Evolutionary conservation across 495 filamentous ascomycete genomes (phyloP), one percentile per base, ranked within the genome.

Genomic region (Cryomyces minteri): DNA sequence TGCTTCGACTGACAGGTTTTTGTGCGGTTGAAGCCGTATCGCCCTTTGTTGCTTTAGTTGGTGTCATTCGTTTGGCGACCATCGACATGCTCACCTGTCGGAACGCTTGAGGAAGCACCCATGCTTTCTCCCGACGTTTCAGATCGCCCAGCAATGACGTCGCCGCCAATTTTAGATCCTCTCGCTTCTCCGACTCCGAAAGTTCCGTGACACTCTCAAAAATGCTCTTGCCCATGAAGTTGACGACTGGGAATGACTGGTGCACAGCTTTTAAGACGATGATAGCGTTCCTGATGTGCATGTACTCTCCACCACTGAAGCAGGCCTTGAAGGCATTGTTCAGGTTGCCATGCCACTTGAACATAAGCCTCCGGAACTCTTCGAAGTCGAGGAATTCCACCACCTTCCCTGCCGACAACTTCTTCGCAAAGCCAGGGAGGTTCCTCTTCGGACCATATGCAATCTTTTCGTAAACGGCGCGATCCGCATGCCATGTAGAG

Each of bases 281-380:
- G 51, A 95, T 92, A 32, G 87, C 84, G 57, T 99, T 99, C 9
- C 85, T 76, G 56, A 96, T 94, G 58, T 94, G 87, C 86, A 94
- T 96, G 71, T 90, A 99, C 58, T 99, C 88, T 49, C 71, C 76
- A 9, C 77, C 74, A 11, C 72, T 70, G 29, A 96, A 68, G 59
- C 88, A 94, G 14, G 66, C 69, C 53, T 83, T 83, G 39, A 99
- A 60, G 2, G 87, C 84, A 12, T 61, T 67, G 53, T 76, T 75
- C 31, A 99, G 63, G 30, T 77, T 69, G 37, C 77, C 74, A 61
- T 99, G 92, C 88, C 88, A 99, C 51, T 82, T 82, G 67, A 80
- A 85, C 12, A 94, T 68, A 6, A 92, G 62, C 48, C 82, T 77
- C 18, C 84, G 75, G 66, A 85, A 99, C 31, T 84, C 78, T 53